phyloP scores from a whole-genome alignment of 176 grass and related monocot genomes.

The Zoysia pacifica region DNA sequence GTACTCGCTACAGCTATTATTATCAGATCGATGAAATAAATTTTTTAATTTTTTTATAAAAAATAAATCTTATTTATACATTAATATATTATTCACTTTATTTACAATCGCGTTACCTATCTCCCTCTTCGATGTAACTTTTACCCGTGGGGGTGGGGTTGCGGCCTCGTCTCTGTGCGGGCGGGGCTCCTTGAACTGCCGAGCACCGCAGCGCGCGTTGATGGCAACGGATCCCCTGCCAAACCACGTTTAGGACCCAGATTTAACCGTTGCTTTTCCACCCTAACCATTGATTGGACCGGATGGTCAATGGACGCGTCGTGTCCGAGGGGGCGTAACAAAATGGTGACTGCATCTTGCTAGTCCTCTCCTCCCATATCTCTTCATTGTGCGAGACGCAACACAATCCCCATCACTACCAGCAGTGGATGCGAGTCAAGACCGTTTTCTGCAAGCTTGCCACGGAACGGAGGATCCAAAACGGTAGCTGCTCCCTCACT shows the following conservation, averaged over 20 bases:
- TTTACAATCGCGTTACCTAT: no score
- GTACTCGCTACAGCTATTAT: no score
- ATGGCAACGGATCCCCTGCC: constrained; percentile 24
- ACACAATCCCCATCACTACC: background rate
- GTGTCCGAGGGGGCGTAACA: background rate
- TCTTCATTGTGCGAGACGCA: background rate
- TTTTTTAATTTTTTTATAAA: no score
- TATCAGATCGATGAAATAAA: no score
- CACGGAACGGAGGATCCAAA: constrained; percentile 25
- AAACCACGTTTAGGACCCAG: constrained; percentile 1
- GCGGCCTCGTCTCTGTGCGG: background rate
- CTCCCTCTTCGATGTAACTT: no score
- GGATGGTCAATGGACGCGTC: background rate
- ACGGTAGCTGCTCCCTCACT: background rate
- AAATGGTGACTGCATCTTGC: background rate
- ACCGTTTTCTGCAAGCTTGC: background rate
- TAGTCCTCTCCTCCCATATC: no score
- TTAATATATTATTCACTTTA: no score
- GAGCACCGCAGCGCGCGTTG: background rate
- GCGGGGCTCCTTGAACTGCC: constrained; percentile 18
- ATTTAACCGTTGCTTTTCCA: constrained; percentile 27
- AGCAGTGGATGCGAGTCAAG: background rate
- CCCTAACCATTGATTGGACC: background rate
- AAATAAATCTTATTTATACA: no score
- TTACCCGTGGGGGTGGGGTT: constrained; percentile 5